Conservation (phyloP, 495 filamentous ascomycete species). For the Astrothelium macrocarpum region DNA sequence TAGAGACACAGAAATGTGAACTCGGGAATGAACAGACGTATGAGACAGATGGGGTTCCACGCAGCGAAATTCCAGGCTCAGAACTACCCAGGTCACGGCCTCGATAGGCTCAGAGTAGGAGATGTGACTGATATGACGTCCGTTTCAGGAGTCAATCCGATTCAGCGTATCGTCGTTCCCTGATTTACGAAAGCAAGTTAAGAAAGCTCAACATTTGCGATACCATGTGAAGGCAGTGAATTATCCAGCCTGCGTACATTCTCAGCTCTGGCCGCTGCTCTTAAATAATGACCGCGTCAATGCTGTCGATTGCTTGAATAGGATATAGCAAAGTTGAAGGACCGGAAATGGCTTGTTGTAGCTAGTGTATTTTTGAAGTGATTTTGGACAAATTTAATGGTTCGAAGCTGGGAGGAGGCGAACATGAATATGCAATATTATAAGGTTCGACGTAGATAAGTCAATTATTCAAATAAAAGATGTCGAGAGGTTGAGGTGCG, state of each 20-base stretch:
- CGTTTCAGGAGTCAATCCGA: neutral
- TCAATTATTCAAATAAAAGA: too few species aligned
- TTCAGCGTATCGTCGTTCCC: neutral
- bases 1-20: neutral
- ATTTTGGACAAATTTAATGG: too few species aligned
- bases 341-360: neutral
- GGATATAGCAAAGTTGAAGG: neutral
- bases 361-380: too few species aligned
- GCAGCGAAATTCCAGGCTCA: neutral
- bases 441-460: too few species aligned
- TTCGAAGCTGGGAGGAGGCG: too few species aligned
- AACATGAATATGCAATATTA: too few species aligned
- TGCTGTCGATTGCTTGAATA: neutral
- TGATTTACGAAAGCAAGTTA: neutral
- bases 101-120: neutral
- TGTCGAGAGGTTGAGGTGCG: too few species aligned
- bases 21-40: neutral
- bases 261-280: neutral
- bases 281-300: neutral
- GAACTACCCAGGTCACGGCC: neutral
- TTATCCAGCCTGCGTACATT: neutral
- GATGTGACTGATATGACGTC: neutral
- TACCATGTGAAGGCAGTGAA: neutral
- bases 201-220: neutral
- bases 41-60: neutral